Evolutionary conservation across 164 flowering plant species (phyloP).

Genomic region (Vitis labrusca): DNA sequence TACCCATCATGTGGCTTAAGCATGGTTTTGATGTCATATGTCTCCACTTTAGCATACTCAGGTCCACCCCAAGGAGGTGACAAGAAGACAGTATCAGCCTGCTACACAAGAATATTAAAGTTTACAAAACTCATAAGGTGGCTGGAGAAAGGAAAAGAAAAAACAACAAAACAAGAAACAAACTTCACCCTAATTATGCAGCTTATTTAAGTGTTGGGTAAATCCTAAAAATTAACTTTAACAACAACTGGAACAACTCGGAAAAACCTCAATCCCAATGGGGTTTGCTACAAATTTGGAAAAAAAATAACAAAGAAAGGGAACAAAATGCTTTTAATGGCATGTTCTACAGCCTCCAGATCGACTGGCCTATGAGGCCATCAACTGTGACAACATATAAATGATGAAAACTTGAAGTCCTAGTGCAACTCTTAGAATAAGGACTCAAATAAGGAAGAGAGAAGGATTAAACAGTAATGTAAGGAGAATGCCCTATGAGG

Average conservation of each 20-base stretch:
- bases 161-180: background rate
- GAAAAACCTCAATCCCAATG: too few species aligned
- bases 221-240: too few species aligned
- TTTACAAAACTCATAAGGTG: background rate
- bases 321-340: background rate
- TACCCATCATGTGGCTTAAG: slow-evolving; percentile 85
- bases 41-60: slow-evolving; percentile 63
- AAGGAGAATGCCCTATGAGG: background rate
- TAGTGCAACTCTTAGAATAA: too few species aligned
- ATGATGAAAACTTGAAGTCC: too few species aligned
- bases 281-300: background rate
- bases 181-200: too few species aligned
- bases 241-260: too few species aligned
- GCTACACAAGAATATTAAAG: slow-evolving; percentile 20
- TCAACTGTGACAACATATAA: background rate
- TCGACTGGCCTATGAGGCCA: background rate
- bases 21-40: slow-evolving; percentile 73
- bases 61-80: slow-evolving; percentile 99
- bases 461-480: background rate
- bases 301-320: background rate
- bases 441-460: background rate
- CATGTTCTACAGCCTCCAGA: background rate
- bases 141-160: background rate
- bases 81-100: slow-evolving; percentile 82
- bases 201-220: too few species aligned